A percentile compares a stretch with the other conserved stretches of the same genome.
phyloP scores from a whole-genome alignment of 768 basidiomycete genomes.

The Suillus cothurnatus region DNA sequence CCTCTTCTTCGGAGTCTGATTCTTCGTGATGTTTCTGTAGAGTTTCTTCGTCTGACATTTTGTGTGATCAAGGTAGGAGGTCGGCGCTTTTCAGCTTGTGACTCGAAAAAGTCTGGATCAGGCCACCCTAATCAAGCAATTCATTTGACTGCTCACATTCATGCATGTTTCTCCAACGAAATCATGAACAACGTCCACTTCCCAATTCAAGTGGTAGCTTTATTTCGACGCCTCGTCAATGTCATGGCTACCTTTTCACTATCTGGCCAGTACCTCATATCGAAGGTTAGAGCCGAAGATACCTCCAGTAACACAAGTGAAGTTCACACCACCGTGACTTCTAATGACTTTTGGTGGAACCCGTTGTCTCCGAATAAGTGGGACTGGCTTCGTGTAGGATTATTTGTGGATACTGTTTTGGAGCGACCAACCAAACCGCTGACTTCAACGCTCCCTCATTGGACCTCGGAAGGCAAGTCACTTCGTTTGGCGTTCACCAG shows the following conservation, averaged over 20 bases:
- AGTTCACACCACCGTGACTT: background rate
- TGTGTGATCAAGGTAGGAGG: constrained; percentile 8
- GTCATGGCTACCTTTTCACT: constrained; percentile 71
- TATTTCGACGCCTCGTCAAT: constrained; percentile 68
- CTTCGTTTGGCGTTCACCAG: background rate
- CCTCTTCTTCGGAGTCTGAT: constrained; percentile 72
- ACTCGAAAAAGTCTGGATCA: constrained; percentile 3
- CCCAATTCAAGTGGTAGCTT: constrained; percentile 58
- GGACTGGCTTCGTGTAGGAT: constrained; percentile 8
- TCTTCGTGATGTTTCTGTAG: constrained; percentile 63
- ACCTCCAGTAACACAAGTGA: background rate
- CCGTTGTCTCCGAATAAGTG: background rate
- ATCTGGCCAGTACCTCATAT: constrained; percentile 60
- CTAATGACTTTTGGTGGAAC: constrained; percentile 6
- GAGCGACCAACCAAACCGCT: background rate
- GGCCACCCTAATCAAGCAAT: background rate
- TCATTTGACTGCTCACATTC: background rate
- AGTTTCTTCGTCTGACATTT: constrained; percentile 73
- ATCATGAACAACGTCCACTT: constrained; percentile 49
- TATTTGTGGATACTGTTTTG: background rate
- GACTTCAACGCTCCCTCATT: background rate
- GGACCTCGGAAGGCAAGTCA: background rate
- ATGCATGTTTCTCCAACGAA: background rate
- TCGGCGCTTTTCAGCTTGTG: background rate
- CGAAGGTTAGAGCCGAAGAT: constrained; percentile 20